Evolutionary conservation across 2,329 filamentous ascomycete genomes (phyloP), one percentile per base, ranked within the genome.

Genomic region (Curvularia sp.): DNA sequence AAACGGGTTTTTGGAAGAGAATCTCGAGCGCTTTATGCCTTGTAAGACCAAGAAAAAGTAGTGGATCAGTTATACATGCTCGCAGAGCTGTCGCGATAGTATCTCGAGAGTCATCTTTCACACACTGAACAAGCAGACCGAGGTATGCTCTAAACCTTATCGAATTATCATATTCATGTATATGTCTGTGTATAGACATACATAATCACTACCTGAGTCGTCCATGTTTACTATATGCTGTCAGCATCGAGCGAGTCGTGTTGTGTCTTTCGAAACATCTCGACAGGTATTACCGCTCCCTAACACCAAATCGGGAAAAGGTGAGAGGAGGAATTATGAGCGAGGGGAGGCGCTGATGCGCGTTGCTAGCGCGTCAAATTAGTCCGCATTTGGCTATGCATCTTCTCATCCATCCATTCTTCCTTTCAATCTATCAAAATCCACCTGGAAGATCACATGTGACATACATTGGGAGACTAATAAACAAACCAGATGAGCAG

Each of bases 1-100:
- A 58, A 88, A 89, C 67, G 87, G 86, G 1, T 77, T 86, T 1
- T 74, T 95, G 55, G 72, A 72, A 49, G 52, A 64, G 49, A 68
- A 74, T 52, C 50, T 75, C 1, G 57, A 67, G 15, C 48, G 62
- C 21, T 72, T 70, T 52, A 71, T 65, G 60, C 53, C 53, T 6
- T 15, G 19, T 9, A 54, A 53, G 43, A 25, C 38, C 12, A 52
- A 23, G 32, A 61, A 53, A 25, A 42, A 36, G 49, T 49, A 36
- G 23, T 23, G 3, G 25, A 15, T 13, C 13, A n/a, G 8, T 18
- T 36, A n/a, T 3, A 23, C 9, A 25, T 0, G 10, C 21, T 5
- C 25, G 25, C n/a, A 19, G 21, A 42, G 39, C 21, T 15, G 21
- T n/a, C n/a, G 10, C 9, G n/a, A 4, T 21, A 2, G 19, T n/a